Evolutionary conservation across 2,329 filamentous ascomycete genomes (phyloP).

Genomic region (Sclerotinia minor): DNA sequence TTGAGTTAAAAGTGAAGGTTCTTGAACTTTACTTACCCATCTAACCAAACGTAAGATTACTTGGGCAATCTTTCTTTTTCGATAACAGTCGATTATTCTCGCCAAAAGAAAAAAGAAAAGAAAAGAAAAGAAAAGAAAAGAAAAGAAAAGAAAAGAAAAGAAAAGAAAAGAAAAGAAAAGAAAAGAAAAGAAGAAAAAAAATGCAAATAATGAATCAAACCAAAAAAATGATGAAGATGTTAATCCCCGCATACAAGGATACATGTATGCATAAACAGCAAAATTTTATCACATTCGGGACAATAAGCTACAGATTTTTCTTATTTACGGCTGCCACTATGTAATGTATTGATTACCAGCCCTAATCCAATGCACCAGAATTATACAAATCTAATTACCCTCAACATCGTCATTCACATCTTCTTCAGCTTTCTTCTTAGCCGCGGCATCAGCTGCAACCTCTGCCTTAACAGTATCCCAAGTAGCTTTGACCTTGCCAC

Average conservation of each 20-base stretch:
- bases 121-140: too few relatives aligned
- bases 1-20: neutral
- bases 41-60: too few relatives aligned
- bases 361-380: neutral
- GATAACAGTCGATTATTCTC: neutral
- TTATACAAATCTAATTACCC: slow-evolving; percentile 40
- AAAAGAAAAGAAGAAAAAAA: neutral
- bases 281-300: slow-evolving; percentile 18
- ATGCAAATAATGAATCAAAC: neutral
- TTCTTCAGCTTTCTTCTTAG: neutral
- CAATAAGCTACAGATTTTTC: neutral
- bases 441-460: neutral
- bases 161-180: too few relatives aligned
- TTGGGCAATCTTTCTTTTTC: neutral
- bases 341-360: neutral
- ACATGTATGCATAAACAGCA: neutral
- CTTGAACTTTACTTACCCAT: neutral
- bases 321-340: neutral
- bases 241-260: neutral
- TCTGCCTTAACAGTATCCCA: neutral
- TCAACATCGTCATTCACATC: slow-evolving; percentile 42
- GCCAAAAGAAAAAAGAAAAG: neutral
- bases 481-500: neutral
- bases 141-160: neutral
- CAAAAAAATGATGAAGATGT: neutral